Conservation (phyloP, 1,284 basidiomycete genomes). For the Ceratobasidium theobromae region DNA sequence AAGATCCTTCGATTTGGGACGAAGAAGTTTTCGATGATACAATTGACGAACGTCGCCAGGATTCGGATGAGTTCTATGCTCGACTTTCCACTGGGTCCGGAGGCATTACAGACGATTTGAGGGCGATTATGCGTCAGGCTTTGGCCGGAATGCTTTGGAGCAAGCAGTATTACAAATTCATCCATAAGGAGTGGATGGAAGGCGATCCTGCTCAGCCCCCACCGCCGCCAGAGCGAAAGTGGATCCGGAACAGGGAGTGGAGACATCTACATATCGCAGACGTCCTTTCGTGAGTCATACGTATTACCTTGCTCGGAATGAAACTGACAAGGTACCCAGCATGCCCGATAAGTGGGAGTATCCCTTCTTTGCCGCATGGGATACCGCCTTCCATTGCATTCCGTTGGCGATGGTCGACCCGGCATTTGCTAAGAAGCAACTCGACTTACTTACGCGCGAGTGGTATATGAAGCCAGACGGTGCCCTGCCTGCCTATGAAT, state of each 20-base stretch:
- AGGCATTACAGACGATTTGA: conserved; percentile 82
- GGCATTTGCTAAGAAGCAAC: conserved; percentile 94
- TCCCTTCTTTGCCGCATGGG: conserved; percentile 80
- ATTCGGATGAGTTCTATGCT: conserved; percentile 95
- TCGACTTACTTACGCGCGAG: conserved; percentile 93
- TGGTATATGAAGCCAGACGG: conserved; percentile 99
- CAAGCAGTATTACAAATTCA: conserved; percentile 95
- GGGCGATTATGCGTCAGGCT: conserved; percentile 97
- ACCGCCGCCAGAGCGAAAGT: conserved; percentile 87
- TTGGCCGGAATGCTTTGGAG: conserved; percentile 98
- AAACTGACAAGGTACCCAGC: conserved; percentile 20
- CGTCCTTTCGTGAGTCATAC: neutral
- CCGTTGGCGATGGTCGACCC: conserved; percentile 95
- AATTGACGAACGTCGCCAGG: conserved; percentile 84
- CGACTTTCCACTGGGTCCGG: conserved; percentile 70
- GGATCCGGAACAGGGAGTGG: conserved; percentile 77
- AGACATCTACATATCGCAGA: conserved; percentile 18
- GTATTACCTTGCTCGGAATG: conserved; percentile 21
- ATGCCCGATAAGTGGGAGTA: conserved; percentile 99
- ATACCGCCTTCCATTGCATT: conserved; percentile 98
- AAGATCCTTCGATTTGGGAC: conserved; percentile 81
- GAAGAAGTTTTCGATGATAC: conserved; percentile 88
- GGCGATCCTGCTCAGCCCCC: conserved; percentile 95
- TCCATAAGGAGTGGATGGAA: conserved; percentile 94
- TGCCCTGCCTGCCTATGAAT: conserved; percentile 97